Conservation (phyloP, 176 grass and related monocot genomes). For the Urochloa ruziziensis region DNA sequence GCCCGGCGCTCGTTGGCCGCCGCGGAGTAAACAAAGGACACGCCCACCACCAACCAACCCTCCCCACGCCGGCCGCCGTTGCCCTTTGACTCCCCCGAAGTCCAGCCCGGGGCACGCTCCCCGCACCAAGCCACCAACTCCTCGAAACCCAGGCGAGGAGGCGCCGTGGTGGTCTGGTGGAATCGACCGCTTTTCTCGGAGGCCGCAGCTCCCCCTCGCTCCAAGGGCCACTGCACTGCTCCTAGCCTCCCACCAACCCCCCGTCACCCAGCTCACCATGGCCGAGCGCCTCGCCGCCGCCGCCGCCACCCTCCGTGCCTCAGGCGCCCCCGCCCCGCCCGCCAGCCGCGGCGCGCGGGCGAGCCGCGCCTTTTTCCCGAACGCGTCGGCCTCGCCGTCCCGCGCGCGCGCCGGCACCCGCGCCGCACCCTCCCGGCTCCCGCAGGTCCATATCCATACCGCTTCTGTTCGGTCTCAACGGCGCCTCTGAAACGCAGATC, state of each 20-base stretch:
- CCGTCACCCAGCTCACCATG: constrained; percentile 35
- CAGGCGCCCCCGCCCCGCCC: neutral
- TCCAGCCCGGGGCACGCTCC: neutral
- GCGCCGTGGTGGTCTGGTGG: constrained; percentile 19
- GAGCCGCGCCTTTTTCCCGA: constrained; percentile 17
- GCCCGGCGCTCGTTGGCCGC: neutral
- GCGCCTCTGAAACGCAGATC: neutral
- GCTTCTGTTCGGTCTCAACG: neutral
- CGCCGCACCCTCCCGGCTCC: constrained; percentile 21
- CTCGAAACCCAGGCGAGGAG: constrained; percentile 24
- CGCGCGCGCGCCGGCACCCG: constrained; percentile 27
- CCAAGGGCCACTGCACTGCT: constrained; percentile 34
- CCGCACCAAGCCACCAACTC: neutral
- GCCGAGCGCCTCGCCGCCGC: constrained; percentile 56
- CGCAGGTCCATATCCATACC: constrained; percentile 40
- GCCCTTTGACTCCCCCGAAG: neutral
- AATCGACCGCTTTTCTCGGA: neutral
- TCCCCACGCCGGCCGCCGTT: neutral
- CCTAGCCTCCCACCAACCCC: constrained; percentile 24
- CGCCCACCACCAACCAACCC: neutral
- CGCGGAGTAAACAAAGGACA: neutral
- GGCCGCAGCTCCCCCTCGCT: constrained; percentile 19
- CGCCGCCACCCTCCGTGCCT: constrained; percentile 38
- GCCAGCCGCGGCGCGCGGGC: constrained; percentile 17
- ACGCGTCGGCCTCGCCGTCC: constrained; percentile 1